These are phyloP conservation scores for Quillaja saponaria DNA, from an alignment of 306 rosid species.

Conservation along the genomic window DNA sequence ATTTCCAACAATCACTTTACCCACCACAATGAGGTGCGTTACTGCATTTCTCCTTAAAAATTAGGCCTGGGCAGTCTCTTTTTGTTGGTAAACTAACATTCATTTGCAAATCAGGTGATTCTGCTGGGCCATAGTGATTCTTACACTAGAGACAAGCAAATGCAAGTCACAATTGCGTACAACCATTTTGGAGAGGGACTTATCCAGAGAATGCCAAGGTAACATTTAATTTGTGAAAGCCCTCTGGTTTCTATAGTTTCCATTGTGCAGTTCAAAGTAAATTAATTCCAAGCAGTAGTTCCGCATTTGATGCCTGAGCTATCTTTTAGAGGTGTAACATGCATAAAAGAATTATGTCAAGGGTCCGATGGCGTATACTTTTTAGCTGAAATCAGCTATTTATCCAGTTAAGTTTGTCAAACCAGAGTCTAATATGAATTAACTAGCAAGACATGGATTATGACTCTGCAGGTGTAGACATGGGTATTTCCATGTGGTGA, in stretches of 20 bases:
- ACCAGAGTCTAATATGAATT: slow-evolving; percentile 11
- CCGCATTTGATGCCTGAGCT: slow-evolving; percentile 25
- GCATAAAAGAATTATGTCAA: not conserved
- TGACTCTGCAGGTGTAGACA: slow-evolving; percentile 81
- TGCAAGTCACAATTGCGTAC: slow-evolving; percentile 98
- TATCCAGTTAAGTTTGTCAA: slow-evolving; percentile 13
- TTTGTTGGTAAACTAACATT: slow-evolving; percentile 4
- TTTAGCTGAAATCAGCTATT: slow-evolving; percentile 24
- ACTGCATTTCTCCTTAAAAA: slow-evolving; percentile 6
- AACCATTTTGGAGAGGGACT: slow-evolving; percentile 99
- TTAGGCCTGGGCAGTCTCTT: not conserved
- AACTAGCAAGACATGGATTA: slow-evolving; percentile 23
- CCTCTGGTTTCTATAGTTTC: slow-evolving; percentile 9
- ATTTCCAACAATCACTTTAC: slow-evolving; percentile 94
- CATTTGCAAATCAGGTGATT: slow-evolving; percentile 69
- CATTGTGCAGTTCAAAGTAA: slow-evolving; percentile 24
- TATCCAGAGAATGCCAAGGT: slow-evolving; percentile 99
- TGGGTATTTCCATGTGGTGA: slow-evolving; percentile 97
- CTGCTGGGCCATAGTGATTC: slow-evolving; percentile 95
- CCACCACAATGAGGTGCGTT: slow-evolving; percentile 92
- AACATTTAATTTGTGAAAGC: slow-evolving; percentile 27
- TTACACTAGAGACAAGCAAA: slow-evolving; percentile 82
- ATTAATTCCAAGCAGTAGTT: slow-evolving; percentile 1
- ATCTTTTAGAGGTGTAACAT: slow-evolving; percentile 14
- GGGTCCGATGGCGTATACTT: slow-evolving; percentile 16